These are phyloP conservation scores for Starmerella lactis-condensi DNA, from an alignment of 805 yeast species.

Conservation along the genomic window DNA sequence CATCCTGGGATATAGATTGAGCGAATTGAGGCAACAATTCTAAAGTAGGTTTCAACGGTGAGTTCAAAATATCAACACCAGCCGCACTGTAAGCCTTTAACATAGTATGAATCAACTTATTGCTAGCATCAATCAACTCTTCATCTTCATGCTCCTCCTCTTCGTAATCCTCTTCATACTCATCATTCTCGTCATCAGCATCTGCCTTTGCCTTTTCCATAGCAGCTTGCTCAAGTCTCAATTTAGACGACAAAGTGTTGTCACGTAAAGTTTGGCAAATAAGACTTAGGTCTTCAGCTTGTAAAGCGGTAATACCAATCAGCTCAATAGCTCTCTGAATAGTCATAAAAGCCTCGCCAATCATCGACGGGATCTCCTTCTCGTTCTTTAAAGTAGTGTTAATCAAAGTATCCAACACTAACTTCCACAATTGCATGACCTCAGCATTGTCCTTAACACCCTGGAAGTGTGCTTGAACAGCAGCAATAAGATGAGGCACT, in stretches of 20 bases:
- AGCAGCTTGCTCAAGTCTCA: conserved; percentile 41
- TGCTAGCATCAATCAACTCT: conserved; percentile 71
- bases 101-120: conserved; percentile 50
- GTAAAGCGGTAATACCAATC: conserved; percentile 39
- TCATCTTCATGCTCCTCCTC: conserved; percentile 79
- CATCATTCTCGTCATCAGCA: conserved; percentile 37
- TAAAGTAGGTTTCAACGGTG: conserved; percentile 4
- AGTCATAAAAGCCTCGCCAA: conserved; percentile 60
- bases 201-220: conserved; percentile 12
- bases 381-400: conserved; percentile 41
- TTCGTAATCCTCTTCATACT: conserved; percentile 67
- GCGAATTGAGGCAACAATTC: conserved; percentile 44
- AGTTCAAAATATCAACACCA: conserved; percentile 2
- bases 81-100: conserved; percentile 42
- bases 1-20: conserved; percentile 36
- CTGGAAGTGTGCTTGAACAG: conserved; percentile 39
- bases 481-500: conserved; percentile 55
- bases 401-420: conserved; percentile 47
- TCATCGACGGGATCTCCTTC: conserved; percentile 62
- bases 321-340: conserved; percentile 46
- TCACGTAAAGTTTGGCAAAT: conserved; percentile 42
- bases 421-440: conserved; percentile 51
- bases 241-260: conserved; percentile 47
- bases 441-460: conserved; percentile 26
- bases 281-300: conserved; percentile 34